Evolutionary conservation across 2,329 filamentous ascomycete genomes (phyloP), one percentile per base, ranked within the genome.

Genomic region (Aspergillus sp.): DNA sequence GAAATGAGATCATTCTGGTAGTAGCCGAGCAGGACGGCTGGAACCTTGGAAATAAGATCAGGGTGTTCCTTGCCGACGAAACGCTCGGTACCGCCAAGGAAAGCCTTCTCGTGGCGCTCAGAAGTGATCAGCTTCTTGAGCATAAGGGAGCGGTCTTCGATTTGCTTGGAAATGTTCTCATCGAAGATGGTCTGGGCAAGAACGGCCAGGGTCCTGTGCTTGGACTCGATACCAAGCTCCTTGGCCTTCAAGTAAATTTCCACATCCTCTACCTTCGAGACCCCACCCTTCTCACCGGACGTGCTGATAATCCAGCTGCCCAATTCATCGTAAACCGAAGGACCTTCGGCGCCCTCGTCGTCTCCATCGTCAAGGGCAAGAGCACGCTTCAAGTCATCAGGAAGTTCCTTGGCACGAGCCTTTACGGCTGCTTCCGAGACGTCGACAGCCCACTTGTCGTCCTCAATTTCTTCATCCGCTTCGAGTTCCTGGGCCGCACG

Each of bases 191-290:
- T 93, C 82, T 96, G 92, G 49, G 93, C 91, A 45, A 99, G 87
- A 58, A 99, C 93, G 57, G 93, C 85, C 56, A 96, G 84, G 49
- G 93, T 96, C 79, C 90, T 92, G 82, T 97, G 90, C 86, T 98
- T 99, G 79, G 78, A 77, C 79, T 97, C 93, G 64, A 99, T 95
- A 68, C 93, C 93, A 56, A 98, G 83, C 69, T 98, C 95, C 81
- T 96, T 95, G 64, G 93, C 93, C 84, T 99, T 98, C 79, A 96
- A 80, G 78, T 96, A 98, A 74, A 99, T 91, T 40, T 93, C 89
- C 65, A 98, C 84, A 70, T 96, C 93, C 71, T 91, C 88, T 64
- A 99, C 84, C 59, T 92, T 87, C 78, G 86, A 83, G 68, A 96
- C 82, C 67, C 87, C 82, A 61, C 89, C 90, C 77, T 82, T 87